Base-by-base conservation (phyloP, 495 filamentous ascomycete genomes). In the Tuber calosporum region DNA sequence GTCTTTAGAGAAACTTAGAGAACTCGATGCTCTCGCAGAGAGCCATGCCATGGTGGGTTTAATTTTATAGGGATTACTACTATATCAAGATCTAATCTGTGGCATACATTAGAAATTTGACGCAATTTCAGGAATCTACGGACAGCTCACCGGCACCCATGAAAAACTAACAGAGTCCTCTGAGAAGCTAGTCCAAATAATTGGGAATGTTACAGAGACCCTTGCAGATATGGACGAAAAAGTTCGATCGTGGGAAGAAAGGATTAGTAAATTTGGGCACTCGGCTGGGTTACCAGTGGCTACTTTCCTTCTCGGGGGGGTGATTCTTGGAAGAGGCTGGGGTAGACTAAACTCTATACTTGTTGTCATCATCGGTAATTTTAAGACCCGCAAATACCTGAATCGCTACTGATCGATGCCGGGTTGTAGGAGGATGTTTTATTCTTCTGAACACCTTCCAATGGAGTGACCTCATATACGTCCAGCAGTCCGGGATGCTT, bases 61-160 rank as follows among this genome's bases (percentile, higher is more conserved):
- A 5, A 7, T 17, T 3, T 4, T 30, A 34, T 34, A 62, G 26
- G 7, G 53, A 17, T 9, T 3, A 34, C 26, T 19, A 7, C 15
- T 15, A 34, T 62, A 34, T 4, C 34, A 34, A 17, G 26, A 30
- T 62, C 53, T 62, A 30, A 62, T 62, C 53, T 4, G 13, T 19
- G 53, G 53, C 26, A 62, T 17, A 6, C 11, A 62, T 19, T 34
- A 62, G 53, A 62, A 62, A 62, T 69, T 77, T 30, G 43, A 62
- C 13, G 76, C 76, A 70, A 76, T 78, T 66, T 77, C 70, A 15
- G 36, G 38, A 11, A 71, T 58, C 17, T 78, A 77, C 71, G 73
- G 13, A n/a, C 39, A 78, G 19, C 70, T 78, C 9, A 38, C 75
- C 17, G 45, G 70, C 34, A 68, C 30, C 22, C 76, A 78, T 22